phyloP scores from a whole-genome alignment of 192 early-diverging fungal genomes.

The Coemansia umbellata region DNA sequence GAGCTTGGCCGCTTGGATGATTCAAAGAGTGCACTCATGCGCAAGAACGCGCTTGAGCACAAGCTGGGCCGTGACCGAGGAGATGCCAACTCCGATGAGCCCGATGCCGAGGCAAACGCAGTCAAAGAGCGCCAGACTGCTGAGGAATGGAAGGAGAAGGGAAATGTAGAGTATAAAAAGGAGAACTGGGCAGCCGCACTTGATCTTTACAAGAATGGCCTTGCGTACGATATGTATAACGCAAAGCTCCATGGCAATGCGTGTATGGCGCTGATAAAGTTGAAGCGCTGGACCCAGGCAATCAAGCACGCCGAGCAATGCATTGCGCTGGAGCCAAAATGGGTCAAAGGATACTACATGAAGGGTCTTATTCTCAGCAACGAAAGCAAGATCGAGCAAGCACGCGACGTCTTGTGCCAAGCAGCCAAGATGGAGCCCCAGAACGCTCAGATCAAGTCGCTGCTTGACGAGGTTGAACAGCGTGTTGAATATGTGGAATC shows the following conservation, averaged over 20 bases:
- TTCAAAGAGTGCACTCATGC: slow-evolving; percentile 47
- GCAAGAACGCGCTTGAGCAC: slow-evolving; percentile 50
- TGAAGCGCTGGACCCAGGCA: slow-evolving; percentile 44
- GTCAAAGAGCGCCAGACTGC: slow-evolving; percentile 19
- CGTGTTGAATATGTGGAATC: slow-evolving; percentile 49
- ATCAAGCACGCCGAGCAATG: slow-evolving; percentile 54
- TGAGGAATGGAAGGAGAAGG: slow-evolving; percentile 50
- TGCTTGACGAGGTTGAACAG: slow-evolving; percentile 41
- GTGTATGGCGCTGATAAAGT: slow-evolving; percentile 49
- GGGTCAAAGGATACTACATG: slow-evolving; percentile 53
- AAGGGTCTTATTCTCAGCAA: slow-evolving; percentile 46
- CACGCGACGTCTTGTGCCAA: slow-evolving; percentile 25
- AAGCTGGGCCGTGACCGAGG: slow-evolving; percentile 33
- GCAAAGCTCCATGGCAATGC: slow-evolving; percentile 49
- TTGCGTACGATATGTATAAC: slow-evolving; percentile 48
- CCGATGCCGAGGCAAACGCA: slow-evolving; percentile 5
- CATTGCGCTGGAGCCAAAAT: slow-evolving; percentile 45
- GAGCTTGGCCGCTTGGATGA: slow-evolving; percentile 45
- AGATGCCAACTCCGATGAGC: slow-evolving; percentile 1
- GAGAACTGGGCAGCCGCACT: slow-evolving; percentile 44
- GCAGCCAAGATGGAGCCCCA: slow-evolving; percentile 31
- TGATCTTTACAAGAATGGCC: slow-evolving; percentile 42
- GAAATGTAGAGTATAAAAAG: slow-evolving; percentile 43
- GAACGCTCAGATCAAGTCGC: slow-evolving; percentile 33
- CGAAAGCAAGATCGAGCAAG: slow-evolving; percentile 50